These are phyloP conservation scores for Tuctoria greenei DNA, from an alignment of 176 grass and related monocot species.

Conservation along the genomic window DNA sequence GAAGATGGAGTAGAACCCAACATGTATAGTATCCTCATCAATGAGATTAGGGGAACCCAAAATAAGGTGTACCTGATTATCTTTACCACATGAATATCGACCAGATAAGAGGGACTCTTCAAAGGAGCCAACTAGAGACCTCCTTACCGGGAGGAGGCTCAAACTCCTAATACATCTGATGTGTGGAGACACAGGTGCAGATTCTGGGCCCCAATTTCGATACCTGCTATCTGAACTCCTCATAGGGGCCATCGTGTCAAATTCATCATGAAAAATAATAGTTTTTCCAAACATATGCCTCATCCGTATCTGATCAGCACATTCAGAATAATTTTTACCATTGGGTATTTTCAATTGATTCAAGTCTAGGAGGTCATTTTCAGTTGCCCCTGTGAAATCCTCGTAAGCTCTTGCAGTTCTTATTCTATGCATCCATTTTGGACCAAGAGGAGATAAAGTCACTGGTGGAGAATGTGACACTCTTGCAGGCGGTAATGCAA, in stretches of 20 bases:
- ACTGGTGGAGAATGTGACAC: conserved; percentile 66
- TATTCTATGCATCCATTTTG: conserved; percentile 71
- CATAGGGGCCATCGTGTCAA: conserved; percentile 43
- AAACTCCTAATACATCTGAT: conserved; percentile 45
- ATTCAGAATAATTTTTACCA: conserved; percentile 42
- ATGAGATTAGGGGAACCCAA: not conserved
- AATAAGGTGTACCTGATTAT: conserved; percentile 57
- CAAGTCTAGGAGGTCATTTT: conserved; percentile 47
- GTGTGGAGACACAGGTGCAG: conserved; percentile 35
- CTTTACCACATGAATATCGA: conserved; percentile 78
- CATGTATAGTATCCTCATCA: conserved; percentile 2
- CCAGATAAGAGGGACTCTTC: conserved; percentile 98
- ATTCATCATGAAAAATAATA: conserved; percentile 55
- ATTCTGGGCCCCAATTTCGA: conserved; percentile 31
- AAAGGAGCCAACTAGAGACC: conserved; percentile 90
- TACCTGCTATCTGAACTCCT: conserved; percentile 34
- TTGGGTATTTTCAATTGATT: conserved; percentile 40
- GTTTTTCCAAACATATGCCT: conserved; percentile 35
- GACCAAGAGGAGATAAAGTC: conserved; percentile 78
- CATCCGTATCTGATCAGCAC: conserved; percentile 30
- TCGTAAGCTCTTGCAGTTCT: conserved; percentile 39
- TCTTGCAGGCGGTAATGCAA: conserved; percentile 42
- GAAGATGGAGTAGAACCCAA: conserved; percentile 24
- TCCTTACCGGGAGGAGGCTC: conserved; percentile 53
- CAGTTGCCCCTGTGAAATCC: conserved; percentile 48